Conservation (phyloP, 2,329 filamentous ascomycete genomes). For the Ceratocystis alfenasii region DNA sequence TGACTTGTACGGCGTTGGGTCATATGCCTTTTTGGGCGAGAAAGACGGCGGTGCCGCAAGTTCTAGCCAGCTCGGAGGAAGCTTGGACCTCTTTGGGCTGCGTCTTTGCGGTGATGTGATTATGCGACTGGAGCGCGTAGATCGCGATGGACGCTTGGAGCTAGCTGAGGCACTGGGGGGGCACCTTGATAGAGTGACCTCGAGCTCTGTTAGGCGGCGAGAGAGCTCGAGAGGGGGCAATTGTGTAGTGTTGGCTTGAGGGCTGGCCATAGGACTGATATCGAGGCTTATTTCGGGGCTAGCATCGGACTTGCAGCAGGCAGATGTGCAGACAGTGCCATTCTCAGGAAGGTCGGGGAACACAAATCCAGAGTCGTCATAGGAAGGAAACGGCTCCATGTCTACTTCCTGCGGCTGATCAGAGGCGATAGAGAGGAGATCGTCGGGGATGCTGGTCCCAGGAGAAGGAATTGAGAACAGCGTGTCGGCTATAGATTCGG, state of each 20-base stretch:
- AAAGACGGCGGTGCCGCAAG: neutral
- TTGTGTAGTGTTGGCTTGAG: neutral
- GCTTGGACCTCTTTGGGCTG: neutral
- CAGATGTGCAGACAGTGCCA: neutral
- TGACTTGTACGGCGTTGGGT: slow-evolving; percentile 11
- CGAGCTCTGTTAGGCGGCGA: neutral
- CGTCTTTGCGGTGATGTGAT: neutral
- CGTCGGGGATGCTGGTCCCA: slow-evolving; percentile 8
- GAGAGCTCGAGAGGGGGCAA: neutral
- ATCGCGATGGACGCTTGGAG: neutral
- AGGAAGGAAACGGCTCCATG: slow-evolving; percentile 19
- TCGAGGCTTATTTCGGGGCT: neutral
- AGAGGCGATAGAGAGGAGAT: neutral
- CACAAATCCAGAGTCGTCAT: slow-evolving; percentile 19
- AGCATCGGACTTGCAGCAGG: slow-evolving; percentile 1
- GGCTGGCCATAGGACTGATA: neutral
- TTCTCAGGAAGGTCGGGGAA: slow-evolving; percentile 8
- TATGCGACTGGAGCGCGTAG: neutral
- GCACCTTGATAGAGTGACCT: neutral
- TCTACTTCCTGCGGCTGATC: slow-evolving; percentile 1
- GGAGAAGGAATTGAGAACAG: neutral
- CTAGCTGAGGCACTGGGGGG: neutral
- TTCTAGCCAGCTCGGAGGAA: neutral
- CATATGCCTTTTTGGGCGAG: slow-evolving; percentile 16
- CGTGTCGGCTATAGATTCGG: neutral